These are phyloP conservation scores for Sechiopsis laciniata DNA, from an alignment of 306 rosid genomes.

Conservation along the genomic window DNA sequence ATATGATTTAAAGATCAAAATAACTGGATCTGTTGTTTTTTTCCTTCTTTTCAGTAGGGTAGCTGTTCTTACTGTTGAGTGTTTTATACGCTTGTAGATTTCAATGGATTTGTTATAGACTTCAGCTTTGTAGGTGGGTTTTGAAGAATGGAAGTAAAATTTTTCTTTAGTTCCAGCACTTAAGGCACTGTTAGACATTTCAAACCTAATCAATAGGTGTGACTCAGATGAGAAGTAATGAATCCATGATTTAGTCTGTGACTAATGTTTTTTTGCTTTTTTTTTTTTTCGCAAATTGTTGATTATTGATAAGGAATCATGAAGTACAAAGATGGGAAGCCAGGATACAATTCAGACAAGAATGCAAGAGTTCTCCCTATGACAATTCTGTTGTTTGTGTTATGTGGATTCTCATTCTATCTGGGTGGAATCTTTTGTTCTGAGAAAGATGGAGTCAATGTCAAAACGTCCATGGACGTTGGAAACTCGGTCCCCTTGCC, in stretches of 20 bases:
- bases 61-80: slow-evolving; percentile 8
- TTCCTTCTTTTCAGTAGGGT: not conserved
- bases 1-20: not conserved
- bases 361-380: slow-evolving; percentile 40
- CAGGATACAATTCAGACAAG: slow-evolving; percentile 46
- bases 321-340: slow-evolving; percentile 94
- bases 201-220: no score
- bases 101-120: not conserved
- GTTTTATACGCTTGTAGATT: not conserved
- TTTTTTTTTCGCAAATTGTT: slow-evolving; percentile 2
- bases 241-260: not conserved
- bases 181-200: not conserved
- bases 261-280: slow-evolving; percentile 11
- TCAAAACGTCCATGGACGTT: slow-evolving; percentile 26
- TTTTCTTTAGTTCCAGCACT: not conserved
- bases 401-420: slow-evolving; percentile 79
- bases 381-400: slow-evolving; percentile 41
- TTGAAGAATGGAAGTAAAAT: not conserved
- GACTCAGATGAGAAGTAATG: no score
- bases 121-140: not conserved
- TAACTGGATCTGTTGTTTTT: slow-evolving; percentile 15
- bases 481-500: slow-evolving; percentile 39
- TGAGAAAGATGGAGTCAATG: slow-evolving; percentile 34
- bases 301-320: slow-evolving; percentile 39
- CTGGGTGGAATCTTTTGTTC: slow-evolving; percentile 74